phyloP scores from a whole-genome alignment of 495 filamentous ascomycete genomes.

The Lasiosphaeria miniovina region DNA sequence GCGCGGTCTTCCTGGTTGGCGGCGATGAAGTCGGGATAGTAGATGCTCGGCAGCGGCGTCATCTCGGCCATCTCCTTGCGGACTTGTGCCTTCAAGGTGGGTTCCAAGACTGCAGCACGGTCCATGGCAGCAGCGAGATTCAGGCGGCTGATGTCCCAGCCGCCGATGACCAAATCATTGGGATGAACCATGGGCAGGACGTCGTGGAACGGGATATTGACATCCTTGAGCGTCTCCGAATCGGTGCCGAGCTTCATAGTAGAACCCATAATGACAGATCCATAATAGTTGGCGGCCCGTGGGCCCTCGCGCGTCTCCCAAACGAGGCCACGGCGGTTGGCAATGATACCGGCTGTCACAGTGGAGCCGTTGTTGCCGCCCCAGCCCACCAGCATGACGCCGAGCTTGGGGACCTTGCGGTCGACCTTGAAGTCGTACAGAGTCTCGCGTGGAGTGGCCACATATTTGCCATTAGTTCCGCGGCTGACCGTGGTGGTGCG shows the following conservation, averaged over 20 bases:
- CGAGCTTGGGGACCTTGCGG: constrained; percentile 87
- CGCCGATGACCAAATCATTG: constrained; percentile 91
- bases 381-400: constrained; percentile 97
- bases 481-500: constrained; percentile 81
- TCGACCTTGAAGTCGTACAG: constrained; percentile 97
- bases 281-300: constrained; percentile 91
- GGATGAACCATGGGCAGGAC: constrained; percentile 96
- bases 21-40: constrained; percentile 99
- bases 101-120: constrained; percentile 89
- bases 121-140: constrained; percentile 93
- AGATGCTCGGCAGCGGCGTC: constrained; percentile 89
- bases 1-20: constrained; percentile 97
- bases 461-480: constrained; percentile 70
- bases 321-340: constrained; percentile 78
- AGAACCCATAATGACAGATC: constrained; percentile 92
- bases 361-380: constrained; percentile 98
- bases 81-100: constrained; percentile 80
- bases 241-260: constrained; percentile 95
- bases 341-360: constrained; percentile 94
- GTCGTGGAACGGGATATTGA: constrained; percentile 95
- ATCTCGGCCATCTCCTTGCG: constrained; percentile 89
- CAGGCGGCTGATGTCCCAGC: constrained; percentile 94
- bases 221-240: constrained; percentile 76
- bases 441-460: constrained; percentile 83
- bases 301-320: constrained; percentile 94